Evolutionary conservation across 129 eudicot genomes (phyloP).

Genomic region (Flaveria trinervia): DNA sequence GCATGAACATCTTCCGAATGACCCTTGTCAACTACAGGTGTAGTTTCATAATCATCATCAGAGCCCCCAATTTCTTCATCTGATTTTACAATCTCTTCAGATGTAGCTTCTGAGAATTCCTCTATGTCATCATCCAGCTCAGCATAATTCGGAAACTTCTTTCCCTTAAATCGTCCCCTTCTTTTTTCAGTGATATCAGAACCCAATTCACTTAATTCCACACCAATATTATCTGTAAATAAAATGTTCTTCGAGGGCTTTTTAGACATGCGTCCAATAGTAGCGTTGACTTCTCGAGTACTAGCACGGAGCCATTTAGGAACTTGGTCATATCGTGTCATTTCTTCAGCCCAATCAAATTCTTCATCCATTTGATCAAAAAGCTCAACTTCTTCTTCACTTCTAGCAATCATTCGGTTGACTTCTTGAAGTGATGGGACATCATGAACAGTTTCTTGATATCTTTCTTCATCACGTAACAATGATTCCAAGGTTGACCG

Average conservation of each 20-base stretch:
- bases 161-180: conserved; percentile 72
- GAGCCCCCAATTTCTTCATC: conserved; percentile 70
- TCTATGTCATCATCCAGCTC: conserved; percentile 82
- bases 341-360: conserved; percentile 86
- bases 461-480: conserved; percentile 93
- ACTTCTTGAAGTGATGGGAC: conserved; percentile 97
- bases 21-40: conserved; percentile 45
- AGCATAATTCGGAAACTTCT: conserved; percentile 69
- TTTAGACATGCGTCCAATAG: conserved; percentile 60
- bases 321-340: conserved; percentile 77
- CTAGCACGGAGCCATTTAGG: conserved; percentile 89
- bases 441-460: conserved; percentile 93
- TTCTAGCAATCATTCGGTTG: conserved; percentile 94
- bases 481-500: conserved; percentile 82
- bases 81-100: conserved; percentile 62
- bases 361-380: conserved; percentile 99
- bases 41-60: conserved; percentile 69
- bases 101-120: conserved; percentile 79
- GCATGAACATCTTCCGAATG: conserved; percentile 55
- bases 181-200: conserved; percentile 43
- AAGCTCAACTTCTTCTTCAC: conserved; percentile 92
- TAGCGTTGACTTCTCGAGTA: conserved; percentile 62
- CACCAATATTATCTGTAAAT: conserved; percentile 41
- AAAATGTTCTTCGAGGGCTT: conserved; percentile 54
- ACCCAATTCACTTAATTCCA: conserved; percentile 47